Conservation (phyloP, 352 stramenopile genomes). For the Globisporangium splendens region DNA sequence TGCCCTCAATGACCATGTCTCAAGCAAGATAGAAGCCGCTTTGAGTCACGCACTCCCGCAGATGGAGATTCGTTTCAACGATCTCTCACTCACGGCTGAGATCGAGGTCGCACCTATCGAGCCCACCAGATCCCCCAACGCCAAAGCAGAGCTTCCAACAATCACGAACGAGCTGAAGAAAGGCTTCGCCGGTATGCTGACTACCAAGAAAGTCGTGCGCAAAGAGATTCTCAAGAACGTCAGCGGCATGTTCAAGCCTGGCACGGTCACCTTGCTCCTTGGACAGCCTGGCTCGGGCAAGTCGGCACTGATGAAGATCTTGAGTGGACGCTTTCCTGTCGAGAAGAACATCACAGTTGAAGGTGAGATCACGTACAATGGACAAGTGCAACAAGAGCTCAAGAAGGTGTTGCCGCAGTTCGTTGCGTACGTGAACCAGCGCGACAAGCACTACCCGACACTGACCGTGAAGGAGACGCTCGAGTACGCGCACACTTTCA, state of each 20-base stretch:
- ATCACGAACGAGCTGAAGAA: slow-evolving; percentile 27
- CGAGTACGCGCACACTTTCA: slow-evolving; percentile 51
- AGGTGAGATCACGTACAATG: slow-evolving; percentile 56
- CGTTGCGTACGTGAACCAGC: slow-evolving; percentile 46
- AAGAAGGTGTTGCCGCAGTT: slow-evolving; percentile 33
- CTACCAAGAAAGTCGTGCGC: slow-evolving; percentile 10
- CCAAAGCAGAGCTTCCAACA: slow-evolving; percentile 32
- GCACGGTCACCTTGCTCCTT: slow-evolving; percentile 50
- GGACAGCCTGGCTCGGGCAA: slow-evolving; percentile 30
- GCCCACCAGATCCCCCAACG: no score
- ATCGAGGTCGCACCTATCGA: slow-evolving; percentile 18
- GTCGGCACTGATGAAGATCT: slow-evolving; percentile 31
- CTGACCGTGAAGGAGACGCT: slow-evolving; percentile 52
- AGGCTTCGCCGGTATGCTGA: slow-evolving; percentile 16
- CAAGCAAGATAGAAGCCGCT: slow-evolving; percentile 26
- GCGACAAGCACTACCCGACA: slow-evolving; percentile 42
- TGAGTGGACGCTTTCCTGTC: slow-evolving; percentile 46
- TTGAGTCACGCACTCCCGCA: slow-evolving; percentile 34
- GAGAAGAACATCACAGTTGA: slow-evolving; percentile 33
- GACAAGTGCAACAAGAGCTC: slow-evolving; percentile 26
- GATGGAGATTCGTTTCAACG: slow-evolving; percentile 44
- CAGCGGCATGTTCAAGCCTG: slow-evolving; percentile 35
- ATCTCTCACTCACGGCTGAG: slow-evolving; percentile 38
- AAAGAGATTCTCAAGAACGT: slow-evolving; percentile 17
- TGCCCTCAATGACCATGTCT: slow-evolving; percentile 31